Evolutionary conservation across 768 basidiomycete species (phyloP), one percentile per base, ranked within the genome.

Genomic region (Russula olivacea): DNA sequence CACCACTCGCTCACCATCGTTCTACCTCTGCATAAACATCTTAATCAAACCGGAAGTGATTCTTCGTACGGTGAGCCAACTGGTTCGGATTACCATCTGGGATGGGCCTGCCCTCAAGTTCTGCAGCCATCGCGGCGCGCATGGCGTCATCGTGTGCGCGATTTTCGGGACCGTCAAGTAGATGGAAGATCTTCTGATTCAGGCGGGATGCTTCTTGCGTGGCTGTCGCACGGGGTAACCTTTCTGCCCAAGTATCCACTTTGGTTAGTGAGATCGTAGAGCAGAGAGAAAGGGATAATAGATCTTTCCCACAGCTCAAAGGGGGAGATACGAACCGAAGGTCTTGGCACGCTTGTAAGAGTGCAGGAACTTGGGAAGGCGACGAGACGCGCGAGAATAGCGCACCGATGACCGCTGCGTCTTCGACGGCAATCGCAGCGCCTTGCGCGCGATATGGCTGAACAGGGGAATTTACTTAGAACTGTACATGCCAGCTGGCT

Each of bases 51-150:
- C 80, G 78, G 5, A 66, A 66, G 38, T 53, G 61, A 58, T 71
- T 83, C 76, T 82, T 83, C 55, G 69, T 72, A 68, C 74, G 76
- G 69, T 86, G 83, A 5, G 83, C 82, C 84, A 83, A 85, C 63
- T 82, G 77, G 63, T 85, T 85, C 61, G 76, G 74, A 66, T 79
- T 82, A 1, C 74, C 75, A 45, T 71, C 28, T 74, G 74, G 17
- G 30, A 58, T 52, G 59, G 53, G 45, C 57, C 45, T 63, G 66
- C 56, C 51, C 68, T 61, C 68, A 59, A 77, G 64, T 56, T 78
- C 78, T 0, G 67, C 68, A 38, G 73, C 76, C 79, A 80, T 84
- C 28, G 80, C 82, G 2, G 56, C 61, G 12, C 74, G 74, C 83
- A 86, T 85, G 19, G 75, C 72, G 4, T 66, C 70, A 62, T 87